These are phyloP conservation scores for Fusarium chuoi DNA, from an alignment of 2,329 filamentous ascomycete species.

Conservation along the genomic window DNA sequence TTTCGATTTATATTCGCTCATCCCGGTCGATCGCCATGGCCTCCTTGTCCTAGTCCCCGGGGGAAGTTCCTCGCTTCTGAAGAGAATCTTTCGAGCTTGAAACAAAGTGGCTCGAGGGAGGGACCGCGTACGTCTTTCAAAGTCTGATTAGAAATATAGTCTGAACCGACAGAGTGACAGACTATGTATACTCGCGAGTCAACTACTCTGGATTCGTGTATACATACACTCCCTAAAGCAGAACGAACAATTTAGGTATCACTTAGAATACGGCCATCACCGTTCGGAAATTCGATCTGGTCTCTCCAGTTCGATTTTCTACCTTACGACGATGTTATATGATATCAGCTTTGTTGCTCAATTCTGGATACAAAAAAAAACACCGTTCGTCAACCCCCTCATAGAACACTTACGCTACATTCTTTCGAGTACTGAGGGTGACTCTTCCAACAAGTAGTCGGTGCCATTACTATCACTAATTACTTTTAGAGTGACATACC, in stretches of 20 bases:
- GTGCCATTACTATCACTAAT: neutral
- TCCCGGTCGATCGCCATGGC: conserved; percentile 29
- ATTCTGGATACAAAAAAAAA: neutral
- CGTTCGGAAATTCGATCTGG: neutral
- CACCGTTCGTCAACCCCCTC: neutral
- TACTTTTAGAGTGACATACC: neutral
- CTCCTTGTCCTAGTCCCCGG: conserved; percentile 13
- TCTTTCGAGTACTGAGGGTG: neutral
- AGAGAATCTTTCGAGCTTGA: neutral
- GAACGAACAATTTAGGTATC: neutral
- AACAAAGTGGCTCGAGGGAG: conserved; percentile 2
- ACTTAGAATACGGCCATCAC: neutral
- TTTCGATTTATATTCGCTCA: conserved; percentile 22
- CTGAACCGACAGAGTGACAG: neutral
- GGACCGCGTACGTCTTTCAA: neutral
- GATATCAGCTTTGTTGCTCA: neutral
- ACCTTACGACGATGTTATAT: neutral
- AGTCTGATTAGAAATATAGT: neutral
- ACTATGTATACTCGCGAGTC: neutral
- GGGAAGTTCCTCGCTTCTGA: conserved; percentile 1
- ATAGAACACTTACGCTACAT: neutral
- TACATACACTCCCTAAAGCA: neutral
- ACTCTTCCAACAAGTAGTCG: neutral
- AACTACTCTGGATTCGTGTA: neutral
- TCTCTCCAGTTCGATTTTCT: neutral